Percentiles rank a stretch among this genome's conserved stretches.
phyloP scores from a whole-genome alignment of 768 basidiomycete species.

The Phaffia australis region DNA sequence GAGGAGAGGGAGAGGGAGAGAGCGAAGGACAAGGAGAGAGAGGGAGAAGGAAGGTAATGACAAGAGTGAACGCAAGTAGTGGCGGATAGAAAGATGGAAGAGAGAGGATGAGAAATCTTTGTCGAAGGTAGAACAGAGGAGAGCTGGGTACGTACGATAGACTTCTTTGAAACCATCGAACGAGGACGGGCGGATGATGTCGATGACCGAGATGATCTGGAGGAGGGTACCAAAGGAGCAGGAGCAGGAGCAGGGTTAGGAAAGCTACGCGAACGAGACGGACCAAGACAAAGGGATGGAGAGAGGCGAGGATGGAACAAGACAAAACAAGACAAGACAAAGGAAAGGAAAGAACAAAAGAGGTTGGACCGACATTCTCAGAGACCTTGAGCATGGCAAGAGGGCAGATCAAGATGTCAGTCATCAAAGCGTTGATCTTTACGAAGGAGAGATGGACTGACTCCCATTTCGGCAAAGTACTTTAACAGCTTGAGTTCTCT shows the following conservation, averaged over 20 bases:
- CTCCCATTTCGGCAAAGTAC: slow-evolving; percentile 42
- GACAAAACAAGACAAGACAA: background rate
- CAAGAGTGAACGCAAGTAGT: background rate
- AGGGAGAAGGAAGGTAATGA: background rate
- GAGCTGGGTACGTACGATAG: slow-evolving; percentile 35
- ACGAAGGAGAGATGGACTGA: slow-evolving; percentile 3
- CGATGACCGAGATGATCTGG: slow-evolving; percentile 89
- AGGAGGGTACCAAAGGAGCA: slow-evolving; percentile 31
- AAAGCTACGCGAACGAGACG: no score
- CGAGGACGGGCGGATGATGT: slow-evolving; percentile 71
- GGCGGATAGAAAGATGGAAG: background rate
- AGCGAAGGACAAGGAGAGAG: background rate
- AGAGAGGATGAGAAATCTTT: no score
- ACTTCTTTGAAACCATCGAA: slow-evolving; percentile 79
- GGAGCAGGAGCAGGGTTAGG: background rate
- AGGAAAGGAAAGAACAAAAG: background rate
- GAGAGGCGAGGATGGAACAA: background rate
- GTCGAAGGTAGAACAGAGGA: no score
- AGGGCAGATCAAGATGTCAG: slow-evolving; percentile 11
- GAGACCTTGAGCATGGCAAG: slow-evolving; percentile 15
- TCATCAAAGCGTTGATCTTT: no score
- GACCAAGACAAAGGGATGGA: background rate
- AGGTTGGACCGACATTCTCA: slow-evolving; percentile 7
- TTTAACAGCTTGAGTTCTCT: slow-evolving; percentile 87
- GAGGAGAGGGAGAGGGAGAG: background rate